A percentile compares a stretch with the other conserved stretches of the same genome.
Conservation (phyloP, 2,329 filamentous ascomycete species). For the Beauveria australis region DNA sequence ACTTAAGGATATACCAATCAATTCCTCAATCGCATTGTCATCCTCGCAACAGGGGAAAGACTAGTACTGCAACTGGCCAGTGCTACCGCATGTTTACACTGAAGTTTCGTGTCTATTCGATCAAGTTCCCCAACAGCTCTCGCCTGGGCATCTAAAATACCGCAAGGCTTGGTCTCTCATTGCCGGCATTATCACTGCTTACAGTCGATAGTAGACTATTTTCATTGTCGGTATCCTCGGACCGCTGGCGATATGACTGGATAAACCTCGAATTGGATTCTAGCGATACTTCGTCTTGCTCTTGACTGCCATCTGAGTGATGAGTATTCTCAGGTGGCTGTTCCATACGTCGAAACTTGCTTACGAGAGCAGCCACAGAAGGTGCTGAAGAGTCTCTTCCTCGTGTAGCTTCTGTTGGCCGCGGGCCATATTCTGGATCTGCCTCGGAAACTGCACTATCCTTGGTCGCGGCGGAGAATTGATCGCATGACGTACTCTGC, state of each 20-base stretch:
- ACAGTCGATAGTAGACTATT: background rate
- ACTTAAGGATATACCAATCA: background rate
- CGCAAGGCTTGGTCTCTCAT: background rate
- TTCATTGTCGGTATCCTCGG: conserved; percentile 6
- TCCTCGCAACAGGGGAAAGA: background rate
- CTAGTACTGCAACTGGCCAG: background rate
- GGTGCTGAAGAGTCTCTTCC: conserved; percentile 10
- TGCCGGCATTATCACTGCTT: background rate
- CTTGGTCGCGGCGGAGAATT: background rate
- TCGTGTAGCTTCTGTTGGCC: background rate
- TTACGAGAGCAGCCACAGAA: conserved; percentile 20
- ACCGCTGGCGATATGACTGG: conserved; percentile 7
- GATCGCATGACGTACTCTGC: background rate
- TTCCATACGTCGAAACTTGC: conserved; percentile 18
- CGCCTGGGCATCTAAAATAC: background rate
- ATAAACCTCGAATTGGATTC: conserved; percentile 9
- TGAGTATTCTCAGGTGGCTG: conserved; percentile 8
- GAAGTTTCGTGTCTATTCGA: background rate
- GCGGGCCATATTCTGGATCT: background rate
- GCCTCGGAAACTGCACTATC: background rate
- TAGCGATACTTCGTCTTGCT: conserved; percentile 2
- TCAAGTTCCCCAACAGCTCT: background rate
- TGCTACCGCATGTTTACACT: too few relatives aligned
- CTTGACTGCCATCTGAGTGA: background rate
- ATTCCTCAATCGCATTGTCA: background rate